A percentile compares a stretch with the other conserved stretches of the same genome.
phyloP scores from a whole-genome alignment of 2,329 filamentous ascomycete species.

The Talaromyces amestolkiae region DNA sequence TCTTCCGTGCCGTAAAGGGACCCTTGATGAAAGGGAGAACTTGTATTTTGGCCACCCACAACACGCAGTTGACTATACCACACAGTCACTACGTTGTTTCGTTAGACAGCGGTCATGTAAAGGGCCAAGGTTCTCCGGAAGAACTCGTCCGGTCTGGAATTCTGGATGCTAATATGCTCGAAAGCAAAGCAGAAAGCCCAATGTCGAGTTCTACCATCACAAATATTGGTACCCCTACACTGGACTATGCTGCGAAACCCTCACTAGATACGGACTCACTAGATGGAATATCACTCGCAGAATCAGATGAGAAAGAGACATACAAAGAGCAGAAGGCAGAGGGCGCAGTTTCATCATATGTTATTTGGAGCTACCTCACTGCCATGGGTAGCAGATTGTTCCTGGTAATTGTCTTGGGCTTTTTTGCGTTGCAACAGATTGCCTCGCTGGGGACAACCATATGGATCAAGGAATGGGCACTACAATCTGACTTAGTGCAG shows the following conservation, averaged over 20 bases:
- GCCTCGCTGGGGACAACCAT: constrained; percentile 6
- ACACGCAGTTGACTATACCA: neutral
- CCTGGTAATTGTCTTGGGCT: neutral
- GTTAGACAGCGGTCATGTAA: neutral
- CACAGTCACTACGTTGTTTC: constrained; percentile 1
- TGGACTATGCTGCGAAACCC: neutral
- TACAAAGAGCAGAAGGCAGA: constrained; percentile 10
- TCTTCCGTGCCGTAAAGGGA: constrained; percentile 2
- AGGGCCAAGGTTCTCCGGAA: neutral
- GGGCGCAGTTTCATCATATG: neutral
- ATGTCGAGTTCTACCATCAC: neutral
- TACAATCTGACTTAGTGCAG: neutral
- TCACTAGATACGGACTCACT: neutral
- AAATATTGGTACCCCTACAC: neutral
- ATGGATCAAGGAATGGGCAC: constrained; percentile 14
- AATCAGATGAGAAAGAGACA: neutral
- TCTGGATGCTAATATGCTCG: neutral
- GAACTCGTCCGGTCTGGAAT: neutral
- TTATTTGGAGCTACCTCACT: constrained; percentile 3
- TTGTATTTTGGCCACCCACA: constrained; percentile 8
- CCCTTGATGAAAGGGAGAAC: constrained; percentile 7
- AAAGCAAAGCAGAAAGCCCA: neutral
- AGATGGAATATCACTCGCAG: neutral
- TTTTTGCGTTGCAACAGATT: constrained; percentile 6
- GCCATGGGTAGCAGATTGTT: neutral